Evolutionary conservation across 495 filamentous ascomycete species (phyloP).

Genomic region (Lophiotrema nucula): DNA sequence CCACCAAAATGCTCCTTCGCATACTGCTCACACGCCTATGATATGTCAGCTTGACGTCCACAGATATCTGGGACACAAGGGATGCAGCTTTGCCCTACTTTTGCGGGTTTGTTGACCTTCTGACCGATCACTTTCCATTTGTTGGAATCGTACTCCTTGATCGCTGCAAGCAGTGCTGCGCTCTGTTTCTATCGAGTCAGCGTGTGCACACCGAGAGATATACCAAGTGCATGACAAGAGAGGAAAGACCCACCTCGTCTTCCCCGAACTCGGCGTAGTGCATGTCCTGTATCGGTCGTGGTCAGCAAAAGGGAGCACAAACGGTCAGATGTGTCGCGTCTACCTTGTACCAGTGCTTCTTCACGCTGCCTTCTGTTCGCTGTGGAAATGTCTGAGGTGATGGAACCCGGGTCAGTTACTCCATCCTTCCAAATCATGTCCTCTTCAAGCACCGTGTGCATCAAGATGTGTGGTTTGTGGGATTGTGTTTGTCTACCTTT

Average conservation of each 20-base stretch:
- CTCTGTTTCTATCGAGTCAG: slow-evolving; percentile 57
- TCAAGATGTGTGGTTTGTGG: neutral
- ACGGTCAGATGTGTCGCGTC: slow-evolving; percentile 28
- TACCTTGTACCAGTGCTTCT: slow-evolving; percentile 99
- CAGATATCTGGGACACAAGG: neutral
- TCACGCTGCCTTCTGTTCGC: slow-evolving; percentile 93
- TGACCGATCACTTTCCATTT: slow-evolving; percentile 97
- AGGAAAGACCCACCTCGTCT: slow-evolving; percentile 72
- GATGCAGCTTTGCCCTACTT: slow-evolving; percentile 54
- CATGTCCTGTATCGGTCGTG: slow-evolving; percentile 68
- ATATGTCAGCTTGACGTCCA: slow-evolving; percentile 31
- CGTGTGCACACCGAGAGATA: slow-evolving; percentile 14
- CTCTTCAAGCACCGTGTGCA: slow-evolving; percentile 8
- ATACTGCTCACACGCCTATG: slow-evolving; percentile 93
- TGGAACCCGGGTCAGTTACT: slow-evolving; percentile 36
- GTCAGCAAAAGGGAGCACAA: slow-evolving; percentile 21
- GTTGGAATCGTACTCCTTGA: slow-evolving; percentile 97
- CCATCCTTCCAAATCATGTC: slow-evolving; percentile 6
- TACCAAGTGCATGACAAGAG: slow-evolving; percentile 26
- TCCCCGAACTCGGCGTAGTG: slow-evolving; percentile 98
- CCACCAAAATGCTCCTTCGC: slow-evolving; percentile 90
- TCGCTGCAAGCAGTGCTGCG: slow-evolving; percentile 80
- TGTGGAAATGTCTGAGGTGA: slow-evolving; percentile 75
- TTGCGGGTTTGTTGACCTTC: slow-evolving; percentile 97
- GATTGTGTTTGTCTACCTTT: slow-evolving; percentile 60